Evolutionary conservation across 768 basidiomycete species (phyloP).

Genomic region (Myochromella boudieri): DNA sequence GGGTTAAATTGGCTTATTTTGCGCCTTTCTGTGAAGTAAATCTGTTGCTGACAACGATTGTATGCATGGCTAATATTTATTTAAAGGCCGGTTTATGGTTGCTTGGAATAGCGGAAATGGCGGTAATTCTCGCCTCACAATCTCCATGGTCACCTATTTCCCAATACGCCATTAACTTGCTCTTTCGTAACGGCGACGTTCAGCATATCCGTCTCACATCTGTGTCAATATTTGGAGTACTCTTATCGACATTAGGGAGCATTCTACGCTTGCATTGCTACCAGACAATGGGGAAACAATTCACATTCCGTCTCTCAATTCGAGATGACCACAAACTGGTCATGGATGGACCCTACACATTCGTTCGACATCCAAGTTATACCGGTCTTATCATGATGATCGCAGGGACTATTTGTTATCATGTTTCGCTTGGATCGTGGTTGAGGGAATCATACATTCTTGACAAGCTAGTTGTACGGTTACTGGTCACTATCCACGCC

Average conservation of each 20-base stretch:
- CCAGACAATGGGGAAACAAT: background rate
- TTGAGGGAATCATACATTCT: background rate
- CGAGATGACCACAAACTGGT: background rate
- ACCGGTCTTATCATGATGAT: background rate
- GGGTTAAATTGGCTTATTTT: too few relatives aligned
- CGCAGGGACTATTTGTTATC: background rate
- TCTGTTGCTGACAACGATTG: too few relatives aligned
- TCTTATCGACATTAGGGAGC: background rate
- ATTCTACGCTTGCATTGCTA: background rate
- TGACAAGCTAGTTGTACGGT: background rate
- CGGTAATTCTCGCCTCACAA: too few relatives aligned
- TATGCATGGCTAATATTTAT: too few relatives aligned
- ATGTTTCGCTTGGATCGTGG: background rate
- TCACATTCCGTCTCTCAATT: conserved; percentile 4
- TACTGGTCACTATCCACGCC: background rate
- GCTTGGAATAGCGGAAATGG: too few relatives aligned
- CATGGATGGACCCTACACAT: background rate
- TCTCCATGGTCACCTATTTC: too few relatives aligned
- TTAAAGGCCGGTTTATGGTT: too few relatives aligned
- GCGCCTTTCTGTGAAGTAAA: too few relatives aligned
- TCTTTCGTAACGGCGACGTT: too few relatives aligned
- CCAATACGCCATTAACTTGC: too few relatives aligned
- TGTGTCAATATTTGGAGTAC: background rate
- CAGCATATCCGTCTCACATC: too few relatives aligned
- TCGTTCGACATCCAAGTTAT: conserved; percentile 4